Conservation (phyloP, 805 yeast species). For the Ogataea dorogensis region DNA sequence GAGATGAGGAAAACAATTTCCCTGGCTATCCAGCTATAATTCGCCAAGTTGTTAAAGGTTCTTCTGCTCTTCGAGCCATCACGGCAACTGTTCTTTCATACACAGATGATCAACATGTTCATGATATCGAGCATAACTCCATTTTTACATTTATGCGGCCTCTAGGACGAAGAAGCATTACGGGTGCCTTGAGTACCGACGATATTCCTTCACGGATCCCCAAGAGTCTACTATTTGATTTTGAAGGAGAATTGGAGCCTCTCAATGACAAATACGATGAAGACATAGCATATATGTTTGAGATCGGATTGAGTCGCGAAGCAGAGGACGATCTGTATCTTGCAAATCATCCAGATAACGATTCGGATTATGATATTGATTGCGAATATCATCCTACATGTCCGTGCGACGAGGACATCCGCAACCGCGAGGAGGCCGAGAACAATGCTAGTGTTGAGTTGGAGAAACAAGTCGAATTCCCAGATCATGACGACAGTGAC, state of each 20-base stretch:
- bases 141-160: slow-evolving; percentile 64
- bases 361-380: slow-evolving; percentile 18
- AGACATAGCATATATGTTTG: slow-evolving; percentile 43
- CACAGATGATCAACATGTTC: slow-evolving; percentile 39
- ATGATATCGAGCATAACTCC: slow-evolving; percentile 61
- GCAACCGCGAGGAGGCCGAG: slow-evolving; percentile 13
- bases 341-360: slow-evolving; percentile 24
- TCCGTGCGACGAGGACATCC: slow-evolving; percentile 32
- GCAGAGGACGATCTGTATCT: slow-evolving; percentile 27
- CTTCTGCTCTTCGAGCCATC: slow-evolving; percentile 60
- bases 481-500: slow-evolving; percentile 19
- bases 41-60: slow-evolving; percentile 54
- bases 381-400: slow-evolving; percentile 39
- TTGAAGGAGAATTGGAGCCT: slow-evolving; percentile 36
- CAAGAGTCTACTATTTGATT: no score
- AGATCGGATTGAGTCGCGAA: slow-evolving; percentile 29
- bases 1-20: slow-evolving; percentile 42
- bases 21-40: slow-evolving; percentile 45
- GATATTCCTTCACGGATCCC: no score
- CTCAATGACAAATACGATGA: slow-evolving; percentile 62
- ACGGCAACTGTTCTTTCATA: slow-evolving; percentile 60
- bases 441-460: background rate
- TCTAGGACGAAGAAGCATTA: slow-evolving; percentile 57
- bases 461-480: background rate
- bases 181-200: slow-evolving; percentile 53